Evolutionary conservation across 2,329 filamentous ascomycete species (phyloP), one percentile per base, ranked within the genome.

Genomic region (Diaporthe nobilis): DNA sequence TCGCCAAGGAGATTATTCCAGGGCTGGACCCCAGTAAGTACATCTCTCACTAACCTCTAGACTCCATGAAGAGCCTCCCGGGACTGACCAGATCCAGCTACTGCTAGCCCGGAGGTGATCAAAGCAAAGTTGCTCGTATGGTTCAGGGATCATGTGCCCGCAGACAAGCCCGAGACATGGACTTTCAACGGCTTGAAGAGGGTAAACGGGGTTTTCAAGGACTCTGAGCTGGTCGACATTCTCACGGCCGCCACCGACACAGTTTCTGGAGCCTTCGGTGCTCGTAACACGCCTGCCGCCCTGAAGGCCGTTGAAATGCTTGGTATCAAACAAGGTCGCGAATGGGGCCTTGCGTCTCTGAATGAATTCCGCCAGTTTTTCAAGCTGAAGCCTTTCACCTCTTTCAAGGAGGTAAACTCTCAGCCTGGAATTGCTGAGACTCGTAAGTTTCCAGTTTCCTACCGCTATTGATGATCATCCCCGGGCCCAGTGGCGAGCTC

Each of bases 381-480:
- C 60, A 65, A 65, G 60, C 9, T 65, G 25, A 65, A 65, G 25
- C 60, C 60, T 13, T 65, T 65, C 39, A 65, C 60, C 6, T 65
- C 60, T 47, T 65, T 65, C 39, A 31, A 65, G 17, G 60, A 65
- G 12, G 31, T 65, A 0, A 65, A 65, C 15, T 31, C 39, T 25
- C 39, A 47, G 25, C 60, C 39, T 22, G 60, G 60, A 0, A 65
- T 65, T 28, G 60, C 60, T 8, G 60, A 65, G 39, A 22, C 39
- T 31, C 15, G 60, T 65, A 22, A 22, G 60, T 47, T 65, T 44
- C 31, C 31, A 31, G 31, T 31, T 6, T 31, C 8, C 6, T 12
- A 7, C 1, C 0, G 4, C 9, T 20, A 22, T 31, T 12, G 8
- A 1, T 44, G n/a, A 15, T 28, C 22, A 15, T 12, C n/a, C 7